Base-by-base conservation (phyloP, 1,139 yeast genomes). In the Casaregolazyma lundiana region DNA sequence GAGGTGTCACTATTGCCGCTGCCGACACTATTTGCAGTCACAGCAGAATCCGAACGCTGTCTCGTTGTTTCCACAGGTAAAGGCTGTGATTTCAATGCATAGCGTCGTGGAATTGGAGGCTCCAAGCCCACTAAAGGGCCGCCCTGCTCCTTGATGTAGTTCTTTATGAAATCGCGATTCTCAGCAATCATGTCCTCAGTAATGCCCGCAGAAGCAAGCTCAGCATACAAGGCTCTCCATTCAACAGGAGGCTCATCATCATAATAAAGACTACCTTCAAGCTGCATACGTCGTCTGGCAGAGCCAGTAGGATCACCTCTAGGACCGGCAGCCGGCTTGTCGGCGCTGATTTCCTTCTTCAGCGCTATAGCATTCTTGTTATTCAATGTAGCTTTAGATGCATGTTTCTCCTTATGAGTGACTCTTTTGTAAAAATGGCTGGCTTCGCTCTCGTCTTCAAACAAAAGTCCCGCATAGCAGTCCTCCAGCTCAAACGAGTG, bases 401-500 rank as follows among this genome's bases (percentile, higher is more conserved):
- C 97, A 63, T 88, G 80, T 64, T 88, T 90, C 48, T 81, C 81
- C 51, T 92, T 77, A 45, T 75, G 70, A n/a, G 79, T 72, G 2
- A 92, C 92, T 50, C 88, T 71, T 63, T 89, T 88, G 64, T 69
- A 73, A 70, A 92, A 87, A 62, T 84, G 94, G 2, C 88, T 68
- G 0, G 98, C 98, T 56, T 92, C 98, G 45, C 73, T 73, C 46
- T 88, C 80, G 66, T 90, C 97, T 58, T 90, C 96, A 66, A 92
- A 92, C 45, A 92, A 68, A 18, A 92, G 70, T 0, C 97, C 98
- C n/a, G 81, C 90, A 49, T 75, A 75, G 62, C 96, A 90, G 20
- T 87, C 95, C 58, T 92, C 97, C 49, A 88, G 72, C 68, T 92
- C 98, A 68, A 92, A 92, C 7, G 95, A 77, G 63, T 92, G 98